Conservation (phyloP, 192 early-diverging fungal species). For the Coemansia aciculifera region DNA sequence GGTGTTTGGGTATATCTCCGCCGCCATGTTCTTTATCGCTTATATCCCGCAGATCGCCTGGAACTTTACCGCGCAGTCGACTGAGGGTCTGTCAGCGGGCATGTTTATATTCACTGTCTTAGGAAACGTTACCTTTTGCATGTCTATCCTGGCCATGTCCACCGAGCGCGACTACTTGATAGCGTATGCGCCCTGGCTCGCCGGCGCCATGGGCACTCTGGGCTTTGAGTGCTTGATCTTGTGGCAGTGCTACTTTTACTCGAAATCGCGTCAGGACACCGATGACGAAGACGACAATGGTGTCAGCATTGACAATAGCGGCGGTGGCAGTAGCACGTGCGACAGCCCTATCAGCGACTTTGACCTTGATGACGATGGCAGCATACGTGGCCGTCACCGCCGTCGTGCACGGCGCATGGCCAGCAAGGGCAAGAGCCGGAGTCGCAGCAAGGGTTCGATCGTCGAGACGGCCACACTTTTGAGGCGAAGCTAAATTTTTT, state of each 20-base stretch:
- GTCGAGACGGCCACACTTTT: not conserved
- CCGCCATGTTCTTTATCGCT: slow-evolving; percentile 67
- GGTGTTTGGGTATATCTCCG: slow-evolving; percentile 73
- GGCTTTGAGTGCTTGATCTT: slow-evolving; percentile 45
- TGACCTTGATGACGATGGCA: slow-evolving; percentile 15
- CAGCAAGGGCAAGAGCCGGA: not conserved
- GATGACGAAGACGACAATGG: slow-evolving; percentile 3
- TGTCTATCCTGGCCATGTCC: slow-evolving; percentile 42
- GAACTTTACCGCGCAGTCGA: slow-evolving; percentile 70
- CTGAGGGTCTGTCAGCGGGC: slow-evolving; percentile 74
- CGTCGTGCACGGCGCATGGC: slow-evolving; percentile 20
- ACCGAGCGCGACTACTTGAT: slow-evolving; percentile 43
- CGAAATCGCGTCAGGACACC: slow-evolving; percentile 2
- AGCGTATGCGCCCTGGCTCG: slow-evolving; percentile 50
- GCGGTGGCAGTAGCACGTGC: slow-evolving; percentile 1
- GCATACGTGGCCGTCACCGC: slow-evolving; percentile 24
- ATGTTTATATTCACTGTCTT: slow-evolving; percentile 85
- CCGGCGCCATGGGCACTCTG: slow-evolving; percentile 48
- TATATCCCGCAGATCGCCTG: slow-evolving; percentile 82
- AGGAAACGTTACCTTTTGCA: slow-evolving; percentile 65
- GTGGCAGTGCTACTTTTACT: slow-evolving; percentile 53
- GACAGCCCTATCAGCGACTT: slow-evolving; percentile 13
- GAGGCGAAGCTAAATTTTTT: not conserved
- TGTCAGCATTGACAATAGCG: slow-evolving; percentile 1
- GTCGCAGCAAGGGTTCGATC: slow-evolving; percentile 7